Conservation (phyloP, 805 yeast genomes). For the Ogataea saltuana region DNA sequence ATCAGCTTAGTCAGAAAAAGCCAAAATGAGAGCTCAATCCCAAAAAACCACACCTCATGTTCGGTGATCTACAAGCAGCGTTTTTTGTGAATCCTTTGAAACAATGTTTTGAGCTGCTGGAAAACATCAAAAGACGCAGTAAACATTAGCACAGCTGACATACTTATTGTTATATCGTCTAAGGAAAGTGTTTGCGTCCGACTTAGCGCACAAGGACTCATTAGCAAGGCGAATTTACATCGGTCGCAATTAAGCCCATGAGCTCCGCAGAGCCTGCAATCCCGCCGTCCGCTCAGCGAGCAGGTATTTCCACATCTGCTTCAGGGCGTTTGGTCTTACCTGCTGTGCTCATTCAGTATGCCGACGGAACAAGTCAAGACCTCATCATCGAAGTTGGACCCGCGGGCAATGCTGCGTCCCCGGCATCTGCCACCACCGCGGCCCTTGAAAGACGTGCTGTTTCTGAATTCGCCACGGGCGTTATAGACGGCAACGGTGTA, state of each 20-base stretch:
- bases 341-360: conserved; percentile 32
- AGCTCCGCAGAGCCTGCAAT: conserved; percentile 7
- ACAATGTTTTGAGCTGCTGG: too few species aligned
- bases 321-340: conserved; percentile 33
- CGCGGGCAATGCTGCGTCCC: conserved; percentile 9
- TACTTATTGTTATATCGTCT: background rate
- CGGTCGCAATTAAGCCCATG: too few species aligned
- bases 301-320: conserved; percentile 9
- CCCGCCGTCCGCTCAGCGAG: conserved; percentile 1
- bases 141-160: background rate
- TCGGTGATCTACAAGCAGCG: background rate
- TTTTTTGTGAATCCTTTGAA: too few species aligned
- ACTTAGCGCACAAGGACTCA: too few species aligned
- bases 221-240: too few species aligned
- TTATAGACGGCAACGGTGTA: background rate
- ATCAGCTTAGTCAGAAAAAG: background rate
- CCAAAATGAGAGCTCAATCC: background rate
- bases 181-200: too few species aligned
- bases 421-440: background rate
- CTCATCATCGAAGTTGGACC: conserved; percentile 36
- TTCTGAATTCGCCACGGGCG: background rate
- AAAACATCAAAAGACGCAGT: too few species aligned
- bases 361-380: conserved; percentile 33
- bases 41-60: conserved; percentile 1
- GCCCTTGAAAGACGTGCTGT: background rate